Base-by-base conservation (phyloP, 345 rosid genomes). In the Acer campestre region DNA sequence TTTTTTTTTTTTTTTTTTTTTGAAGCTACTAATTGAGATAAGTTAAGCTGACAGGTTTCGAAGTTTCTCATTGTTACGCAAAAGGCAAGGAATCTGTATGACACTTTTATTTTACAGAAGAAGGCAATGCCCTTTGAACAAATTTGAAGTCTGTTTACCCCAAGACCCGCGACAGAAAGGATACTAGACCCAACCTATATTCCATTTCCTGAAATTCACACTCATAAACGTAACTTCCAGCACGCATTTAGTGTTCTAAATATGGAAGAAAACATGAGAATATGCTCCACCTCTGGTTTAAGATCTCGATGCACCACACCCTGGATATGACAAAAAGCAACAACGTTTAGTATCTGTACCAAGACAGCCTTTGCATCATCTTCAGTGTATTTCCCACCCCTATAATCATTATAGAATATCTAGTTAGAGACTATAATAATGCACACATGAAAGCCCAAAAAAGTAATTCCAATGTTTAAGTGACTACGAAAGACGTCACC, bases 281-380 rank as follows among this genome's bases (percentile, higher is more conserved):
- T 31, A 56, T 20, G 68, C 62, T 75, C 82, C 80, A 92, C 99
- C 98, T 96, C 99, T 77, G 97, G 98, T 86, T 96, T 96, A 77
- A 96, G 93, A 80, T 94, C 99, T 80, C 98, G 86, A 80, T 96
- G 99, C 83, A 92, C 97, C 79, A 96, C 97, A 35, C 98, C 99
- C 75, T 92, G 99, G 62, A 96, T 93, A 88, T 96, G 99, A 85
- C 94, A 96, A 80, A 91, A 96, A 44, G 98, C 90, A 71, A 94
- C 98, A 76, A 94, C 89, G 69, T 86, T 86, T 31, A 96, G 89
- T 80, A 96, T 92, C 80, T 94, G 99, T 79, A 86, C 86, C 85
- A 96, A 69, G 75, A 94, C 97, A 62, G 86, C 86, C 80, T 87
- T 96, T 53, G 99, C 98, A 76, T 92, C 98, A 79, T 86, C 91